Evolutionary conservation across 345 rosid species (phyloP), one percentile per base, ranked within the genome.

Genomic region (Eucalyptus pauciflora): DNA sequence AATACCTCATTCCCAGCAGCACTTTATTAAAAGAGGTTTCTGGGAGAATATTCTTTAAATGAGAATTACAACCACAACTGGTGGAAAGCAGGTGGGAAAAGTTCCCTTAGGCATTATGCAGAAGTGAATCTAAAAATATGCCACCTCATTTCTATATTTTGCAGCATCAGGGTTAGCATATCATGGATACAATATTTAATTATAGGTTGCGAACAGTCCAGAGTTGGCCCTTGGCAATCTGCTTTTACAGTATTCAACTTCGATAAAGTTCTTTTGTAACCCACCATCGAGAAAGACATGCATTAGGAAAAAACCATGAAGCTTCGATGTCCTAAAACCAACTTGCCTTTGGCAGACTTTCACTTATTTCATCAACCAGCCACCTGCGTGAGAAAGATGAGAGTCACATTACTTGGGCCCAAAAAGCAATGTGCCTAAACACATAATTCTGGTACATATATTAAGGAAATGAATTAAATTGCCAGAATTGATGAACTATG

Each of bases 291-390:
- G 46, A 76, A 37, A 76, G 48, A 76, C 83, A 37, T 37, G 46
- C 83, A 37, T 22, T 41, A 76, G 83, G 64, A 52, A 51, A 79
- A 79, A 88, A 29, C 29, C 69, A 50, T 64, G 86, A 86, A 86
- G 81, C 62, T 85, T 60, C 50, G 87, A 71, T 83, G 24, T 56
- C 86, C 27, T 54, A 46, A 85, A 86, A 91, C 89, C 85, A 90
- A 93, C 96, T 93, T 90, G 92, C 99, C 98, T 96, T 96, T 86
- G 98, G 99, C 92, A 98, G 76, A 92, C 98, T 96, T 92, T 98
- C 99, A 89, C 91, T 88, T 89, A 98, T 95, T 94, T 98, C 99
- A 86, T 93, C 99, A 87, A 96, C 90, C 94, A 98, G 91, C 99
- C 99, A 98, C 95, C 99, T 95, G 94, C 92, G 90, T 37, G 62